Evolutionary conservation across 495 filamentous ascomycete species (phyloP), one percentile per base, ranked within the genome.

Genomic region (Recurvomyces mirabilis): DNA sequence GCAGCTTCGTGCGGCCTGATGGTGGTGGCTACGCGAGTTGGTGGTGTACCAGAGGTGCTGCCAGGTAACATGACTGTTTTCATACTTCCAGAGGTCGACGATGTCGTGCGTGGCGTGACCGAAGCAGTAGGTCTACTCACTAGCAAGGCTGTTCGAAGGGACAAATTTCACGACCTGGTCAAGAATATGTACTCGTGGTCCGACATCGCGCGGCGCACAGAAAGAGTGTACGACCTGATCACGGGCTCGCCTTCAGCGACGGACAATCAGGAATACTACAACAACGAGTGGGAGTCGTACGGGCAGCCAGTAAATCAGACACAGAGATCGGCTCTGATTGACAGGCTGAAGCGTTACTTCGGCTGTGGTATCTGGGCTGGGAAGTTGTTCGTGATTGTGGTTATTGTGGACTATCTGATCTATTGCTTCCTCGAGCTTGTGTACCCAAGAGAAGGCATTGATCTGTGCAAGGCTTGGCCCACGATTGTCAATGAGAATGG

Each of bases 321-420:
- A 91, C 62, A 40, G 23, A 25, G 21, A 12, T 2, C 24, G n/a
- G 84, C 86, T 1, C 72, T 98, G 20, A 94, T 98, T 54, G 91
- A 98, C 57, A 74, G 91, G 15, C 61, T 98, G 18, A 98, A 98
- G 62, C 66, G 88, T 20, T 96, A 98, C 56, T 98, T 96, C 57
- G 91, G 91, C n/a, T 98, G 91, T 56, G 91, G 91, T n/a, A 87
- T 96, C 29, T 98, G 91, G 91, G 91, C 91, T 9, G 91, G 91
- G 6, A 98, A 98, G 64, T 64, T 98, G 18, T 98, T 98, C 58
- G 94, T 88, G 54, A 64, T 98, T 1, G 95, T 87, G 47, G 88
- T 89, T 13, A 78, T 95, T 48, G 81, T 98, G 34, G 91, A 98
- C 58, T 95, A 89, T 54, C 59, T 98, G 48, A 68, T 98, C 37